phyloP scores from a whole-genome alignment of 2,329 filamentous ascomycete genomes.

The Chaetomiaceae sp. region DNA sequence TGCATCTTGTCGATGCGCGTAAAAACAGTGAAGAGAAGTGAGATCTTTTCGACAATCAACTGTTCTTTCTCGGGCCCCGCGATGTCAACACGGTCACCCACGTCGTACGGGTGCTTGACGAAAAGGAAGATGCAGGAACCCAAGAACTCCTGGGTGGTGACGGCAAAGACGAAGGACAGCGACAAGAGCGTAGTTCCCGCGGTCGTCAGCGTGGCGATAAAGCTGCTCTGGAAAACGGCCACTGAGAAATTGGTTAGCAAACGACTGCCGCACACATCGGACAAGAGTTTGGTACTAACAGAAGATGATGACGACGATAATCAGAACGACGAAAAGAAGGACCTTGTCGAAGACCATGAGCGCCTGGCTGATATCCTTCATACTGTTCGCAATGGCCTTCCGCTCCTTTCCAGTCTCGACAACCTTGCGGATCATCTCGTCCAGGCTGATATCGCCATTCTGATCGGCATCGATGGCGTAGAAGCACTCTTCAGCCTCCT shows the following conservation, averaged over 20 bases:
- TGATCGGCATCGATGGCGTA: conserved; percentile 72
- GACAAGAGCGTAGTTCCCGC: conserved; percentile 89
- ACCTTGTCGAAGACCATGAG: conserved; percentile 86
- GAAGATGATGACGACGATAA: conserved; percentile 80
- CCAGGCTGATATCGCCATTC: conserved; percentile 90
- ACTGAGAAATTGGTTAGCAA: conserved; percentile 40
- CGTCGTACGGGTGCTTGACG: conserved; percentile 96
- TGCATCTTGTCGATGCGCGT: conserved; percentile 77
- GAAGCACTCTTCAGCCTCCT: conserved; percentile 84
- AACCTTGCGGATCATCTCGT: conserved; percentile 89
- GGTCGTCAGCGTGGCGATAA: conserved; percentile 78
- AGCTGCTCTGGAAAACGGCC: conserved; percentile 81
- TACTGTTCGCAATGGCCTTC: conserved; percentile 83
- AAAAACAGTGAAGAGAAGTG: conserved; percentile 88
- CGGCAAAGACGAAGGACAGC: conserved; percentile 92
- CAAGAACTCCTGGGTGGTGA: conserved; percentile 89
- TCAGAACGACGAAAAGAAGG: conserved; percentile 70
- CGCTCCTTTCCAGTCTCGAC: conserved; percentile 78
- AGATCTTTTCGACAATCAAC: conserved; percentile 88
- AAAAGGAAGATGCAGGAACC: conserved; percentile 98
- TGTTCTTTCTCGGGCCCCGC: conserved; percentile 48
- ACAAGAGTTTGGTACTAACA: conserved; percentile 40
- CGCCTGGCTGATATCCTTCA: conserved; percentile 96
- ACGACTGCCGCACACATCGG: too few relatives aligned
- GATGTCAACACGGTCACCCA: conserved; percentile 89